Evolutionary conservation across 2,329 filamentous ascomycete species (phyloP), one percentile per base, ranked within the genome.

Genomic region (Rhynchosporium graminicola): DNA sequence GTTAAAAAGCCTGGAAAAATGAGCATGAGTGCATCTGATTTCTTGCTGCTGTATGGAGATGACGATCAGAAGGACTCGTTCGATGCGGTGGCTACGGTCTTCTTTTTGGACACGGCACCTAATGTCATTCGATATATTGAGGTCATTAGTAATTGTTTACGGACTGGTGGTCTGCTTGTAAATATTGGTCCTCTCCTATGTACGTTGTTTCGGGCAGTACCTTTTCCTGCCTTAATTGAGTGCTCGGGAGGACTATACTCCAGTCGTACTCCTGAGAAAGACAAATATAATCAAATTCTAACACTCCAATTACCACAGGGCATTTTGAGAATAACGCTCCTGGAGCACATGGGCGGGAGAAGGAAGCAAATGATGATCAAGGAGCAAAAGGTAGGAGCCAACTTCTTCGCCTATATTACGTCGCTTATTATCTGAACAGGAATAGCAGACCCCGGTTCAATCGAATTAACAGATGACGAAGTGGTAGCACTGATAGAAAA

Each of bases 101-200:
- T 98, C 78, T 99, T 99, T 79, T 88, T 99, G 62, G 96, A 99
- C 75, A 99, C 95, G 1, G 95, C 95, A 2, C 93, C 94, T 1
- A 98, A 99, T 74, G 75, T 97, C 38, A 89, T 98, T 59, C 85
- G 89, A 2, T 99, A 99, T 73, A 85, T 99, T 40, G 87, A 96
- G 73, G 88, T 92, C 1, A 90, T 98, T 60, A 80, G 79, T 47
- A 84, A 90, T 72, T 96, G 93, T 71, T 82, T 99, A 56, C 86
- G 84, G 68, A 80, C 85, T 0, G 90, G 89, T 31, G 95, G 95
- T 0, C 71, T 96, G 3, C 90, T 96, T 80, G 83, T 97, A 72
- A 99, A 99, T 72, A 80, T 96, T 29, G 95, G 95, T 0, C 95
- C 95, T 0, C 77, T 99, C 60, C 80, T 98, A 46, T 99, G 95